phyloP scores from a whole-genome alignment of 2,329 filamentous ascomycete genomes.

The Ophiosphaerella narmari region DNA sequence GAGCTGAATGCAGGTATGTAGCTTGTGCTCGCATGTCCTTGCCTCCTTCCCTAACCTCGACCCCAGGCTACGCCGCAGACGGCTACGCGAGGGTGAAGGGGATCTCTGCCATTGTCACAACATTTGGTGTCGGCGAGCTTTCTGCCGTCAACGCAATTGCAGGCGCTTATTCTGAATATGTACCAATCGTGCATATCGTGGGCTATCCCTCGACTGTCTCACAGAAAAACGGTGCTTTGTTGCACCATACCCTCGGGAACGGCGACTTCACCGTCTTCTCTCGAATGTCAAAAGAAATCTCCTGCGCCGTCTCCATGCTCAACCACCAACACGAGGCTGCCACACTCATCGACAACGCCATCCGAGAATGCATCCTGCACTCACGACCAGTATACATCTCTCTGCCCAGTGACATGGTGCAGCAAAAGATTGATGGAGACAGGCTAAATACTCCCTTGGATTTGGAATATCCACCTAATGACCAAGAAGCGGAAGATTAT shows the following conservation, averaged over 20 bases:
- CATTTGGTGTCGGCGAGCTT: slow-evolving; percentile 56
- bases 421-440: slow-evolving; percentile 74
- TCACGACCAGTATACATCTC: slow-evolving; percentile 84
- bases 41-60: slow-evolving; percentile 1
- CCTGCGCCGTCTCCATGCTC: slow-evolving; percentile 72
- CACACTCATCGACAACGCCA: slow-evolving; percentile 74
- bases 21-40: neutral
- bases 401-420: slow-evolving; percentile 79
- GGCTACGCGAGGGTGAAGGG: slow-evolving; percentile 54
- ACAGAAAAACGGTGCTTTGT: slow-evolving; percentile 48
- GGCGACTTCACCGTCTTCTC: slow-evolving; percentile 82
- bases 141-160: slow-evolving; percentile 54
- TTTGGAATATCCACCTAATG: slow-evolving; percentile 66
- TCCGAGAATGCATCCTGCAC: slow-evolving; percentile 73
- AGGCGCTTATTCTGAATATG: slow-evolving; percentile 54
- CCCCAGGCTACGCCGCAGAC: slow-evolving; percentile 52
- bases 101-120: slow-evolving; percentile 53
- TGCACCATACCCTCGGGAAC: slow-evolving; percentile 55
- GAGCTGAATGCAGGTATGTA: slow-evolving; percentile 61
- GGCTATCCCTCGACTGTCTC: slow-evolving; percentile 50
- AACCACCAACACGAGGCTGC: slow-evolving; percentile 72
- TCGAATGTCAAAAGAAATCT: slow-evolving; percentile 75
- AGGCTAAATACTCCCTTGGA: slow-evolving; percentile 73
- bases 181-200: slow-evolving; percentile 55
- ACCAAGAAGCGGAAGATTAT: slow-evolving; percentile 74